Evolutionary conservation across 225 moss, liverwort and hornwort species (phyloP).

Genomic region (Sphagnum contortum): DNA sequence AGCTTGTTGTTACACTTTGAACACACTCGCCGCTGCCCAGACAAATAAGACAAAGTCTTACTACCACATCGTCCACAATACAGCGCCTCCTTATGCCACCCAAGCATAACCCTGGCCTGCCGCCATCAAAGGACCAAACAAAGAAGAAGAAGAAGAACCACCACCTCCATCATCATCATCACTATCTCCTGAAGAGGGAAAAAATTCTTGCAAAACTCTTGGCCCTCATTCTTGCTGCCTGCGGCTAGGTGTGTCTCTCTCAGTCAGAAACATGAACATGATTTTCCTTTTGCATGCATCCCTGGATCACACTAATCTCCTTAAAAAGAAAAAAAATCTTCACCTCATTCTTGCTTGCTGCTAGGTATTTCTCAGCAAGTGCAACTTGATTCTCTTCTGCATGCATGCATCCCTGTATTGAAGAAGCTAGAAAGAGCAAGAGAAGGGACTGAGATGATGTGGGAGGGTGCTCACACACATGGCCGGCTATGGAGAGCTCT

Average conservation of each 20-base stretch:
- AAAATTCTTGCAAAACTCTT: too few species aligned
- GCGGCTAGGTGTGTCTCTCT: too few species aligned
- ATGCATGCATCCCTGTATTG: too few species aligned
- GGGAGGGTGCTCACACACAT: constrained; percentile 27
- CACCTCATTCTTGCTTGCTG: not conserved
- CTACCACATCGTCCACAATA: constrained; percentile 80
- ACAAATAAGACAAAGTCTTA: constrained; percentile 51
- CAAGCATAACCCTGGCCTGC: constrained; percentile 89
- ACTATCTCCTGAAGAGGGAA: too few species aligned
- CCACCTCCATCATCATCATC: not conserved
- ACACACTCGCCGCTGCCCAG: constrained; percentile 85
- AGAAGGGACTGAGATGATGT: too few species aligned
- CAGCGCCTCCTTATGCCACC: constrained; percentile 82
- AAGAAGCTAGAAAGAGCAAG: too few species aligned
- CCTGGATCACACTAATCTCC: too few species aligned
- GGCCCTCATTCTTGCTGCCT: too few species aligned
- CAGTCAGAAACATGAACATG: not conserved
- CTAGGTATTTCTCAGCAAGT: too few species aligned
- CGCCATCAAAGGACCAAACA: not conserved
- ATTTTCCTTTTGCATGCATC: not conserved
- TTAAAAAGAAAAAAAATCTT: not conserved
- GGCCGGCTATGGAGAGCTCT: constrained; percentile 83
- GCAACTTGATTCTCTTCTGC: too few species aligned
- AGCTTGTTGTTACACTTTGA: constrained; percentile 59
- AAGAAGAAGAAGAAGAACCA: not conserved